Percentiles rank a stretch among this genome's conserved stretches.
Evolutionary conservation across 805 yeast species (phyloP).

Genomic region (Scheffersomyces ergatensis): DNA sequence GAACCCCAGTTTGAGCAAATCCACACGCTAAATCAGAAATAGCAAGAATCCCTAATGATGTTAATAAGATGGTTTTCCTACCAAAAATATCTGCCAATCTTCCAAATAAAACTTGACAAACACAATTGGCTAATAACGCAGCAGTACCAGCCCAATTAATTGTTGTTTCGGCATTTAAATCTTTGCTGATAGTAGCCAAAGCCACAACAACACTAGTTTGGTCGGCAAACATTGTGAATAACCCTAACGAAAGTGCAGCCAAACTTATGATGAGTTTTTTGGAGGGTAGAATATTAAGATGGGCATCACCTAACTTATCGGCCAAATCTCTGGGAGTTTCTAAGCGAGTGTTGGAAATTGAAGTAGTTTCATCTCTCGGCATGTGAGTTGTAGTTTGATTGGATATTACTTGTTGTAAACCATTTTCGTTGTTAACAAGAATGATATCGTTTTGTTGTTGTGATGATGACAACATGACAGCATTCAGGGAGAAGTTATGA

Average conservation of each 20-base stretch:
- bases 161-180: conserved; percentile 43
- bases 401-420: too few species aligned
- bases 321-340: conserved; percentile 5
- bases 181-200: conserved; percentile 47
- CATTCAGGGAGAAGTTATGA: too few species aligned
- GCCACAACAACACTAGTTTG: conserved; percentile 50
- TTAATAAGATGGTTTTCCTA: conserved; percentile 42
- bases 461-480: too few species aligned
- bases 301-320: conserved; percentile 38
- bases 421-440: too few species aligned
- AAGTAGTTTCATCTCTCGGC: too few species aligned
- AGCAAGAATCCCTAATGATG: conserved; percentile 36
- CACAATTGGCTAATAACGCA: conserved; percentile 47
- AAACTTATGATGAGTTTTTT: conserved; percentile 37
- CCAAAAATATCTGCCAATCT: conserved; percentile 56
- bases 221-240: conserved; percentile 45
- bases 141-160: conserved; percentile 64
- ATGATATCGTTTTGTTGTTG: too few species aligned
- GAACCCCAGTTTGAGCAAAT: conserved; percentile 46
- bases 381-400: too few species aligned
- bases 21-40: conserved; percentile 51
- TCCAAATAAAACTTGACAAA: conserved; percentile 53
- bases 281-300: conserved; percentile 37
- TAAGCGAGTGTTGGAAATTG: too few species aligned
- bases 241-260: conserved; percentile 35